A percentile compares a stretch with the other conserved stretches of the same genome.
phyloP scores from a whole-genome alignment of 2,329 filamentous ascomycete genomes.

The Coniochaeta sp. region DNA sequence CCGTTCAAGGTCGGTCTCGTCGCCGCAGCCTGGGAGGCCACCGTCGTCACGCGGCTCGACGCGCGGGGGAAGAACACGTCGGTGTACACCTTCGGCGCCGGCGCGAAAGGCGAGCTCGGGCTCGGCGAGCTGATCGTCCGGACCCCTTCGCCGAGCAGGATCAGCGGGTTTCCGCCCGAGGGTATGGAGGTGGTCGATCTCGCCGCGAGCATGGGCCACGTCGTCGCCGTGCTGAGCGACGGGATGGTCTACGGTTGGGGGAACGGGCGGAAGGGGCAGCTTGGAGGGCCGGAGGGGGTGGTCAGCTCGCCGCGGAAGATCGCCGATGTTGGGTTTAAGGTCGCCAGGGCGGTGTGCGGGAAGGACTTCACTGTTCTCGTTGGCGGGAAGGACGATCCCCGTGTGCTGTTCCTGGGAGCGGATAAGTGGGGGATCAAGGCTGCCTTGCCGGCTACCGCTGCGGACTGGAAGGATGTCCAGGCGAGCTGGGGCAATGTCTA shows the following conservation, averaged over 20 bases:
- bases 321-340: constrained; percentile 50
- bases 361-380: constrained; percentile 79
- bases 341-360: constrained; percentile 64
- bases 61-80: constrained; percentile 30
- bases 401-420: constrained; percentile 61
- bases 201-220: constrained; percentile 70
- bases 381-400: constrained; percentile 44
- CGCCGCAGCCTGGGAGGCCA: constrained; percentile 74
- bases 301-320: constrained; percentile 57
- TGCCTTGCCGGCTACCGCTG: constrained; percentile 42
- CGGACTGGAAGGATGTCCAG: constrained; percentile 59
- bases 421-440: constrained; percentile 65
- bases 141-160: constrained; percentile 35
- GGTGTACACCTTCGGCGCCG: constrained; percentile 59
- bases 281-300: constrained; percentile 52
- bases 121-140: constrained; percentile 46
- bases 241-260: constrained; percentile 87
- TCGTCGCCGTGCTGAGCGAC: constrained; percentile 63
- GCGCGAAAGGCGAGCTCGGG: constrained; percentile 66
- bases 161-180: constrained; percentile 58
- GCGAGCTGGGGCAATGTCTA: constrained; percentile 82
- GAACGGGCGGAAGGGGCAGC: constrained; percentile 75
- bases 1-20: constrained; percentile 32
- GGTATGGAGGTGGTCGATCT: constrained; percentile 55
- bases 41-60: constrained; percentile 50